These are phyloP conservation scores for Rhodosporidiobolus sp. DNA, from an alignment of 768 basidiomycete species.

Conservation along the genomic window DNA sequence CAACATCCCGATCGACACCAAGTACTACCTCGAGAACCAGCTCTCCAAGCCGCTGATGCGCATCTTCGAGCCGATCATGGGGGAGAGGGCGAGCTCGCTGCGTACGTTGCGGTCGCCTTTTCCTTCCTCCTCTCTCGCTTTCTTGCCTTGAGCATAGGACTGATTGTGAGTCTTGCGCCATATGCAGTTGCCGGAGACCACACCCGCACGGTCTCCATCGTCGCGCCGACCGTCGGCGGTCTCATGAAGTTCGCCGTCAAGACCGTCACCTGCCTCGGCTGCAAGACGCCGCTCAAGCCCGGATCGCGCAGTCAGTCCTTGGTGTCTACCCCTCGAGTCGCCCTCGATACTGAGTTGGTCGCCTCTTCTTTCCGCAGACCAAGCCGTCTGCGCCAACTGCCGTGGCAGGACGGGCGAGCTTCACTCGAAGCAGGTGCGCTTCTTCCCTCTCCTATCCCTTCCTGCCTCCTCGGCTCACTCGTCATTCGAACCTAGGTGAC, in stretches of 20 bases:
- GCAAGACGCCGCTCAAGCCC: conserved; percentile 73
- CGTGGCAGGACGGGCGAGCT: conserved; percentile 77
- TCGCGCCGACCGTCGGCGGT: conserved; percentile 92
- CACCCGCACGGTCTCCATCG: conserved; percentile 89
- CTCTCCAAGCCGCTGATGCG: conserved; percentile 93
- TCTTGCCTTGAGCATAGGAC: neutral
- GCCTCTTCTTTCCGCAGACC: conserved; percentile 57
- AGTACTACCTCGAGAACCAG: conserved; percentile 97
- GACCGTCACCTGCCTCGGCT: conserved; percentile 89
- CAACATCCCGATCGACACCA: conserved; percentile 95
- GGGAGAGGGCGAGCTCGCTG: conserved; percentile 80
- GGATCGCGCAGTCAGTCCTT: conserved; percentile 23
- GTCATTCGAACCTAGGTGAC: conserved; percentile 48
- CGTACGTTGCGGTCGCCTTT: conserved; percentile 32
- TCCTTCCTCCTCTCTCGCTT: neutral
- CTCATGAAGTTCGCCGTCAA: conserved; percentile 99
- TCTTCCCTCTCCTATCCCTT: neutral
- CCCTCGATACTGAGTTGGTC: neutral
- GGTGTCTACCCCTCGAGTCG: neutral
- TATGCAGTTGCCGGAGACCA: conserved; percentile 86
- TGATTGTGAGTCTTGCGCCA: too few relatives aligned
- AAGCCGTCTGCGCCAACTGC: conserved; percentile 94
- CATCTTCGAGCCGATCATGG: conserved; percentile 96
- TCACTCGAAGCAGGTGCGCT: conserved; percentile 79
- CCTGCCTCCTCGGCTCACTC: neutral